Conservation (phyloP, 805 yeast species). For the Clavispora vitiphila region DNA sequence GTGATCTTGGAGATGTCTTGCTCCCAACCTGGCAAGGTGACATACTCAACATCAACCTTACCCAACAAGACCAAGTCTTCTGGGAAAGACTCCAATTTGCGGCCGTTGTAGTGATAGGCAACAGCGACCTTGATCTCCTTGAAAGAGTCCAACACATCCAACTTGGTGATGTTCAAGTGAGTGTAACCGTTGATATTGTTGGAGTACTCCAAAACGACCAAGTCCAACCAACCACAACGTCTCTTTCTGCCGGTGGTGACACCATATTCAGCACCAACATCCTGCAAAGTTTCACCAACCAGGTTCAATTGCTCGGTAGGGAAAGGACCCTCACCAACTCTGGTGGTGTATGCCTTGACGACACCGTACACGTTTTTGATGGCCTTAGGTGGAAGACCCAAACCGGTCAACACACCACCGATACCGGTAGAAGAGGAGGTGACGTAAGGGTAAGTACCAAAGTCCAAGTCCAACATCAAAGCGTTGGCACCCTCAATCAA, state of each 20-base stretch:
- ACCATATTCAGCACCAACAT: slow-evolving; percentile 93
- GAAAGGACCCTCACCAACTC: slow-evolving; percentile 99
- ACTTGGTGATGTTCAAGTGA: slow-evolving; percentile 85
- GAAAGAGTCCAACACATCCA: slow-evolving; percentile 90
- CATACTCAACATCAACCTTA: slow-evolving; percentile 88
- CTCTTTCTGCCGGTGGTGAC: slow-evolving; percentile 99
- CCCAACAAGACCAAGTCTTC: slow-evolving; percentile 81
- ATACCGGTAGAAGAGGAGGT: slow-evolving; percentile 94
- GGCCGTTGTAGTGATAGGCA: slow-evolving; percentile 75
- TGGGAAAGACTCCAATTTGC: slow-evolving; percentile 76
- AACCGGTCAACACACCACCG: slow-evolving; percentile 96
- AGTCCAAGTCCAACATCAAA: slow-evolving; percentile 93
- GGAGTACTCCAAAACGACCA: slow-evolving; percentile 90
- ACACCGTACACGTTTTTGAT: slow-evolving; percentile 87
- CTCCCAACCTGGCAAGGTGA: slow-evolving; percentile 93
- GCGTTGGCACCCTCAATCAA: slow-evolving; percentile 98
- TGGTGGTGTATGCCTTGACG: slow-evolving; percentile 96
- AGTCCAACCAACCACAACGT: slow-evolving; percentile 98
- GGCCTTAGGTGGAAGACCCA: slow-evolving; percentile 89
- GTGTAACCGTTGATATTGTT: slow-evolving; percentile 94
- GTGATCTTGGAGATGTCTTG: slow-evolving; percentile 69
- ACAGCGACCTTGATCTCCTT: slow-evolving; percentile 86
- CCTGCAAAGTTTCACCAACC: slow-evolving; percentile 81
- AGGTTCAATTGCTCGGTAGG: slow-evolving; percentile 93
- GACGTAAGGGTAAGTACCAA: slow-evolving; percentile 96